A percentile compares a stretch with the other conserved stretches of the same genome.
Conservation (phyloP, 805 yeast genomes). For the Pichia cephalocereana region DNA sequence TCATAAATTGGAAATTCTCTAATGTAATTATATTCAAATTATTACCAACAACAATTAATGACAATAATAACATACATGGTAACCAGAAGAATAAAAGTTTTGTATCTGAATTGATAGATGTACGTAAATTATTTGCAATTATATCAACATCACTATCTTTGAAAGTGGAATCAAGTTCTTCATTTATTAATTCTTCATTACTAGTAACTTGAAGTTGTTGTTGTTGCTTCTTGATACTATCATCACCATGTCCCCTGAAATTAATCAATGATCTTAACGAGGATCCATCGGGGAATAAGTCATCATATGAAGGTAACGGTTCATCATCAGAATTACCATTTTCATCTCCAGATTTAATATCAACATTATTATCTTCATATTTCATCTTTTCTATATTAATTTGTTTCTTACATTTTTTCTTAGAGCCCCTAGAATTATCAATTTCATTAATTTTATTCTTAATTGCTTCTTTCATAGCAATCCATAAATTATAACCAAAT, state of each 20-base stretch:
- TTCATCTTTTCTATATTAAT: neutral
- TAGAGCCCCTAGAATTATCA: neutral
- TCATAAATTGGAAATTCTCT: constrained; percentile 14
- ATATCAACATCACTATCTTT: constrained; percentile 7
- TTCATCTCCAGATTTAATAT: constrained; percentile 12
- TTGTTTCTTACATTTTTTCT: neutral
- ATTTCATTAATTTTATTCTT: constrained; percentile 10
- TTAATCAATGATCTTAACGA: constrained; percentile 23
- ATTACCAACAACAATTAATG: constrained; percentile 30
- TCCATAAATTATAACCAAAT: constrained; percentile 22
- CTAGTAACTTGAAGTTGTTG: neutral
- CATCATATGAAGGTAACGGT: constrained; percentile 64
- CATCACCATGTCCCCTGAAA: constrained; percentile 16
- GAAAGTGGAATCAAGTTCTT: neutral
- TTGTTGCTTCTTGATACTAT: neutral
- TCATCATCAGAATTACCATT: constrained; percentile 32
- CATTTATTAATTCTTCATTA: neutral
- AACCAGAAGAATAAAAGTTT: constrained; percentile 89
- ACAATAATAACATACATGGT: constrained; percentile 56
- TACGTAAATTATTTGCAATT: constrained; percentile 26
- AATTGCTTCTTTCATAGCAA: constrained; percentile 23
- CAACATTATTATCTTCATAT: constrained; percentile 16
- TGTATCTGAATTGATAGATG: constrained; percentile 58
- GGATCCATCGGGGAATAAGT: constrained; percentile 52
- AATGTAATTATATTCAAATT: constrained; percentile 19